These are phyloP conservation scores for Colletotrichum tanaceti DNA, from an alignment of 2,329 filamentous ascomycete species.

Conservation along the genomic window DNA sequence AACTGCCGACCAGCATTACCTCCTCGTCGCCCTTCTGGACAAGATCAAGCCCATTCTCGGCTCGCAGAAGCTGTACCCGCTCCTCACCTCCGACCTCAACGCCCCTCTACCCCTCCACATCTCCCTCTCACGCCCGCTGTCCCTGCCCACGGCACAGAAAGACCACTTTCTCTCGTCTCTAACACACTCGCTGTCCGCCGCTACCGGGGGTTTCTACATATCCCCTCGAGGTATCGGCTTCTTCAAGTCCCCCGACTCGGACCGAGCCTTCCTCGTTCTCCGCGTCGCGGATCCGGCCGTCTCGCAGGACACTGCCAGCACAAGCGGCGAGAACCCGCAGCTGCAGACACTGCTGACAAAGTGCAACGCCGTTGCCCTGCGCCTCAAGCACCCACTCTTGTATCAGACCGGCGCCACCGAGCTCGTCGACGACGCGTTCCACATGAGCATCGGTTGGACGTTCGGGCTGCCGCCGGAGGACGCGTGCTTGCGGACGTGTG, in stretches of 20 bases:
- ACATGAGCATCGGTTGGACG: constrained; percentile 91
- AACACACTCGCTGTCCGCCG: constrained; percentile 54
- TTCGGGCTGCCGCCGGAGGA: constrained; percentile 65
- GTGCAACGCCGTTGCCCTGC: constrained; percentile 72
- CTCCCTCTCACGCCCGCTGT: constrained; percentile 85
- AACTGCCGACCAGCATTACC: constrained; percentile 56
- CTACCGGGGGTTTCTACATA: constrained; percentile 52
- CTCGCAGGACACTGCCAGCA: constrained; percentile 21
- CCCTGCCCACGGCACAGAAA: constrained; percentile 78
- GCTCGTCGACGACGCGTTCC: constrained; percentile 69
- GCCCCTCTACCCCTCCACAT: constrained; percentile 87
- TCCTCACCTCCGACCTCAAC: constrained; percentile 82
- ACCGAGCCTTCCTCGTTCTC: constrained; percentile 88
- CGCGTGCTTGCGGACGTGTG: constrained; percentile 52
- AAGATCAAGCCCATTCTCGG: constrained; percentile 50
- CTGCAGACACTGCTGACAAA: constrained; percentile 72
- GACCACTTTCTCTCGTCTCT: constrained; percentile 73
- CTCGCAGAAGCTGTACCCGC: constrained; percentile 67
- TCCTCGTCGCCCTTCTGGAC: constrained; percentile 58
- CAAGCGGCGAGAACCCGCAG: constrained; percentile 59
- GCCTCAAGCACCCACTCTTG: constrained; percentile 75
- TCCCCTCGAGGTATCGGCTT: constrained; percentile 56
- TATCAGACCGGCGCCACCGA: constrained; percentile 61
- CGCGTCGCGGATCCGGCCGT: constrained; percentile 57
- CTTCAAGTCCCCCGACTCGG: constrained; percentile 65